Evolutionary conservation across 2,329 filamentous ascomycete species (phyloP), one percentile per base, ranked within the genome.

Genomic region (Aureobasidium sp.): DNA sequence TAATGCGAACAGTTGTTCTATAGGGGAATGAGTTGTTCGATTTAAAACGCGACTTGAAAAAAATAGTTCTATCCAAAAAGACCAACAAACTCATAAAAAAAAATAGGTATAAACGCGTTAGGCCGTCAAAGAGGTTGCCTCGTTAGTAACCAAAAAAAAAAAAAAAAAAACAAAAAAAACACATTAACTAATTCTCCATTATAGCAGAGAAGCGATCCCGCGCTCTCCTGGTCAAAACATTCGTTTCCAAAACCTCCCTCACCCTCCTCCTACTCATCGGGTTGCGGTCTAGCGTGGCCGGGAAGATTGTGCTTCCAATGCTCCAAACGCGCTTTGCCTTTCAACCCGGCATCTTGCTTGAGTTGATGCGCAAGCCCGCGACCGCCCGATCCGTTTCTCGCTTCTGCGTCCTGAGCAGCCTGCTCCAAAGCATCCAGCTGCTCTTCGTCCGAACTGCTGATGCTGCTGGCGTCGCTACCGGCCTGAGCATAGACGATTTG

Each of bases 391-490:
- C 17, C 42, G 15, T 46, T 9, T 4, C 2, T 5, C 1, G 27
- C n/a, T 33, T 35, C 29, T 17, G n/a, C 4, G 19, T 19, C 31
- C 3, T 17, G 31, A 15, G 46, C 54, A 23, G 19, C 17, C 11
- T 45, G 4, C 21, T 61, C 62, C 3, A 61, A 31, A 21, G 19
- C 74, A 55, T 84, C 79, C 8, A 86, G 71, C 59, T 83, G 79
- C 49, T 84, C 80, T 61, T 82, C 79, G 50, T 86, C 84, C 10
- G 77, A 80, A 60, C 78, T 82, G 33, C 74, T 78, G 70, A 85
- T 69, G 68, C 73, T 71, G 66, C 78, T 73, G 46, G 72, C 66
- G 15, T 71, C 73, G 37, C 71, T 76, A 54, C 77, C 75, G 15
- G 42, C 55, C 65, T 85, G 82, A 7, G 80, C 75, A 69, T 80